Conservation (phyloP, 139 green algal species). For the Spirogloea muscicola region DNA sequence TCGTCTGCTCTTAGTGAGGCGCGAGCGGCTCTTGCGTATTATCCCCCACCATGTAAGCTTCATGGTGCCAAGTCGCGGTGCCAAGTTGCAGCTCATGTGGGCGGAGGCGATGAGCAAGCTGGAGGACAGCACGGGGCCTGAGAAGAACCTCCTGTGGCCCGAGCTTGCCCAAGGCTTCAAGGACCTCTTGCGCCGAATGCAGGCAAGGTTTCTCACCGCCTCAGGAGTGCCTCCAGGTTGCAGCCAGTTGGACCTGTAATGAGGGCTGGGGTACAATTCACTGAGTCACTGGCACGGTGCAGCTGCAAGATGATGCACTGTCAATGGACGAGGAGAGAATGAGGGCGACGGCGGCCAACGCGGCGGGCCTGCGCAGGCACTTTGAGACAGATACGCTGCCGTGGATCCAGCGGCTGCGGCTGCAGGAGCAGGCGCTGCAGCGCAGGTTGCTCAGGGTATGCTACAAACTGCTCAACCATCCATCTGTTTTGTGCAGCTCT, state of each 20-base stretch:
- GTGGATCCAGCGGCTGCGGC: constrained; percentile 21
- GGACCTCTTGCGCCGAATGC: constrained; percentile 18
- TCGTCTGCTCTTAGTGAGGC: too few relatives aligned
- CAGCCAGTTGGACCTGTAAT: not conserved
- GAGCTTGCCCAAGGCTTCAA: constrained; percentile 32
- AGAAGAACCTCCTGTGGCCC: constrained; percentile 26
- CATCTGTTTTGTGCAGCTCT: too few relatives aligned
- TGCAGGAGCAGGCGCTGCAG: constrained; percentile 10
- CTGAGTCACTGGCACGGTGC: not conserved
- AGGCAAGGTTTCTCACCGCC: not conserved
- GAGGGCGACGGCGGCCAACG: constrained; percentile 13
- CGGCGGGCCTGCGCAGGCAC: not conserved
- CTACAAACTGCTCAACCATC: too few relatives aligned
- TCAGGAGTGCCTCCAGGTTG: not conserved
- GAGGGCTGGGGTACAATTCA: not conserved
- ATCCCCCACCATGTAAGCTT: too few relatives aligned
- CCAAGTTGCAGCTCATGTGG: constrained; percentile 24
- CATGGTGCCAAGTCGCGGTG: too few relatives aligned
- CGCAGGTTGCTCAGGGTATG: constrained; percentile 4
- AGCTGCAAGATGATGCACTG: constrained; percentile 31
- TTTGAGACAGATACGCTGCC: constrained; percentile 25
- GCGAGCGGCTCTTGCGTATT: too few relatives aligned
- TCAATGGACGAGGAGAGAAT: constrained; percentile 1
- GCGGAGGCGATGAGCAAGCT: constrained; percentile 13
- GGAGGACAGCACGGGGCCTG: not conserved